These are phyloP conservation scores for Neurospora sp. DNA, from an alignment of 495 filamentous ascomycete genomes.

Conservation along the genomic window DNA sequence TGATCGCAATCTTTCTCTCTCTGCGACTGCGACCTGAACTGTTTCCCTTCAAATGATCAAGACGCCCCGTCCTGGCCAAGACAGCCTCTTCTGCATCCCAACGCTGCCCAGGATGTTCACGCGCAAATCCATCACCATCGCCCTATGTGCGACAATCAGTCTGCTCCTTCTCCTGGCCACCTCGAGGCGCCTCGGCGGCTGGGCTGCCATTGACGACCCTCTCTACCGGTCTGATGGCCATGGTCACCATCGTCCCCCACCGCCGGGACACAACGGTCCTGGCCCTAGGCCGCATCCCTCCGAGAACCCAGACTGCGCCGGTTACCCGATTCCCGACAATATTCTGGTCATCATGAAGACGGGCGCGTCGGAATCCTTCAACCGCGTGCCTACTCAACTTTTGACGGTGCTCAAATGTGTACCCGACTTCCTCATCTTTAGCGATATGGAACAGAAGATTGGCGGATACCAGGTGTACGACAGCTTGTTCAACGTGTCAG, in stretches of 20 bases:
- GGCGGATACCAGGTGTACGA: constrained; percentile 41
- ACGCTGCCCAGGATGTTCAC: constrained; percentile 12
- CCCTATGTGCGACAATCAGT: constrained; percentile 10
- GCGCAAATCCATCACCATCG: constrained; percentile 7
- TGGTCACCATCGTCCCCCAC: background rate
- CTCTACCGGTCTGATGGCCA: constrained; percentile 5
- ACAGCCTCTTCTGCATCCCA: background rate
- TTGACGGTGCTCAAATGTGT: constrained; percentile 42
- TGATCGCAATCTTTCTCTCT: background rate
- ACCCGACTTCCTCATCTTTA: constrained; percentile 47
- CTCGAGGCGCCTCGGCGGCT: constrained; percentile 16
- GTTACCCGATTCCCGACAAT: constrained; percentile 27
- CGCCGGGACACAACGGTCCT: background rate
- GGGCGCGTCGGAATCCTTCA: constrained; percentile 44
- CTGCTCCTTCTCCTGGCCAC: constrained; percentile 20
- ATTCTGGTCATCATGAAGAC: constrained; percentile 47
- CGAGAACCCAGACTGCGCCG: constrained; percentile 18
- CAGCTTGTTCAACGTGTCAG: constrained; percentile 38
- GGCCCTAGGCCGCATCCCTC: background rate
- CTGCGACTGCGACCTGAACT: background rate
- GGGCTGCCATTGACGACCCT: constrained; percentile 15
- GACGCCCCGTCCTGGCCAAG: background rate
- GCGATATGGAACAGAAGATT: constrained; percentile 44
- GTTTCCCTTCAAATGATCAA: background rate
- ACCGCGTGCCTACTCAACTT: constrained; percentile 45